phyloP scores from a whole-genome alignment of 2,329 filamentous ascomycete species.

The Diplodia mutila region DNA sequence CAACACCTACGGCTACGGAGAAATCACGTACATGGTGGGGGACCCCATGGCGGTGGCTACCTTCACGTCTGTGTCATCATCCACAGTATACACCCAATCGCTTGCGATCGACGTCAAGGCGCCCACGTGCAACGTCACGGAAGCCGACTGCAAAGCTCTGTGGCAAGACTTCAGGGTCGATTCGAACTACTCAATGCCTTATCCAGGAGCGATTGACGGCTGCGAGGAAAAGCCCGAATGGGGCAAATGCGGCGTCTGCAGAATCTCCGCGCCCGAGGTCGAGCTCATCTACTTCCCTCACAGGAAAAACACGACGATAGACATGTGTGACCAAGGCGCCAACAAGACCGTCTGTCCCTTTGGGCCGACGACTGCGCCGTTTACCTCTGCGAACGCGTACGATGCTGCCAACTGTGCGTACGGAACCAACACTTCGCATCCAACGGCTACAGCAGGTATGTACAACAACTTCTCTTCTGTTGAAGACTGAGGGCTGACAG shows the following conservation, averaged over 20 bases:
- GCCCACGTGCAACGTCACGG: slow-evolving; percentile 3
- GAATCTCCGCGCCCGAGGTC: slow-evolving; percentile 1
- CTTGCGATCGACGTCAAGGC: not conserved
- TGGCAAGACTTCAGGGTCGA: not conserved
- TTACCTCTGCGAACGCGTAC: slow-evolving; percentile 9
- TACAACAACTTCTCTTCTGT: not conserved
- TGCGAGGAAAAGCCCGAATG: slow-evolving; percentile 2
- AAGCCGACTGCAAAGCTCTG: not conserved
- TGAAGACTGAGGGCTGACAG: not conserved
- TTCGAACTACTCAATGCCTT: not conserved
- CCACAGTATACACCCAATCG: not conserved
- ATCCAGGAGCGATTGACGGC: not conserved
- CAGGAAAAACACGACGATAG: not conserved
- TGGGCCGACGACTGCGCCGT: slow-evolving; percentile 7
- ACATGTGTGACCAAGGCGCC: not conserved
- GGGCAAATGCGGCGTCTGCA: not conserved
- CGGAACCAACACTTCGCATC: slow-evolving; percentile 7
- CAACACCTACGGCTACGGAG: not conserved
- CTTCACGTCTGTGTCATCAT: not conserved
- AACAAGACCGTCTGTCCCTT: slow-evolving; percentile 11
- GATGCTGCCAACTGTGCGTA: slow-evolving; percentile 19
- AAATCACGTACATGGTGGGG: not conserved
- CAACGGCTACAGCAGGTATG: not conserved
- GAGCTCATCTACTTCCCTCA: slow-evolving; percentile 15
- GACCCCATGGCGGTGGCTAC: slow-evolving; percentile 1